These are phyloP conservation scores for Cyclotella kingstonii DNA, from an alignment of 108 stramenopile species.

Conservation along the genomic window DNA sequence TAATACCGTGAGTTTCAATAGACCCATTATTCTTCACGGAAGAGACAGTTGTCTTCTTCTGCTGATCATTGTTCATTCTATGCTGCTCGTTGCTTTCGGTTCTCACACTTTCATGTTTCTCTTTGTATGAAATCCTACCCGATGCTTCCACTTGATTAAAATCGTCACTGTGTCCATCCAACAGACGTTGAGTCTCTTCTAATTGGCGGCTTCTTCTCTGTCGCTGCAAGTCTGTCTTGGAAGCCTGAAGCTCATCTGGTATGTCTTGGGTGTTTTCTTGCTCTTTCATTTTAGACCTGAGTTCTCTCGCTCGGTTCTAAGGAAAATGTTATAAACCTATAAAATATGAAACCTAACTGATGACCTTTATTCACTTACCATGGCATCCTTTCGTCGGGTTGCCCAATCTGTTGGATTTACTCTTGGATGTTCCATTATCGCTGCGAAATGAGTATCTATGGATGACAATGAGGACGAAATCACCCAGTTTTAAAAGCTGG, in stretches of 20 bases:
- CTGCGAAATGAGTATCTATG: too few relatives aligned
- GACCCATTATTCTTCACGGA: too few relatives aligned
- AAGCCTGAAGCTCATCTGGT: not conserved
- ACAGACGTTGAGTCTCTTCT: slow-evolving; percentile 36
- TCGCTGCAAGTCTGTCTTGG: slow-evolving; percentile 29
- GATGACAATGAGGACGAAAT: too few relatives aligned
- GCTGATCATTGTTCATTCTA: not conserved
- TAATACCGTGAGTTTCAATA: slow-evolving; percentile 1
- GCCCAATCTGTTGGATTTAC: slow-evolving; percentile 42
- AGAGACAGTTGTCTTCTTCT: slow-evolving; percentile 2
- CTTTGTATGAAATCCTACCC: not conserved
- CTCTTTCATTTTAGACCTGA: slow-evolving; percentile 32
- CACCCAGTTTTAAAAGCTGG: too few relatives aligned
- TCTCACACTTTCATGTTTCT: not conserved
- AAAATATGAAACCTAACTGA: not conserved
- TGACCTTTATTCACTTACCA: slow-evolving; percentile 22
- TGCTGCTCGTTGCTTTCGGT: not conserved
- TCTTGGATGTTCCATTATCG: slow-evolving; percentile 16
- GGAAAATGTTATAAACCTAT: not conserved
- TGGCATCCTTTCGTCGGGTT: slow-evolving; percentile 35
- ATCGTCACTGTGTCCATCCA: slow-evolving; percentile 22
- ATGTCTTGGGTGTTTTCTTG: not conserved
- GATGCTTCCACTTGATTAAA: not conserved
- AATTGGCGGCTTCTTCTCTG: slow-evolving; percentile 35
- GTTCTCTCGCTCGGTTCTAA: slow-evolving; percentile 33